Conservation (phyloP, 2,329 filamentous ascomycete genomes). For the Trichoderma aggressivum region DNA sequence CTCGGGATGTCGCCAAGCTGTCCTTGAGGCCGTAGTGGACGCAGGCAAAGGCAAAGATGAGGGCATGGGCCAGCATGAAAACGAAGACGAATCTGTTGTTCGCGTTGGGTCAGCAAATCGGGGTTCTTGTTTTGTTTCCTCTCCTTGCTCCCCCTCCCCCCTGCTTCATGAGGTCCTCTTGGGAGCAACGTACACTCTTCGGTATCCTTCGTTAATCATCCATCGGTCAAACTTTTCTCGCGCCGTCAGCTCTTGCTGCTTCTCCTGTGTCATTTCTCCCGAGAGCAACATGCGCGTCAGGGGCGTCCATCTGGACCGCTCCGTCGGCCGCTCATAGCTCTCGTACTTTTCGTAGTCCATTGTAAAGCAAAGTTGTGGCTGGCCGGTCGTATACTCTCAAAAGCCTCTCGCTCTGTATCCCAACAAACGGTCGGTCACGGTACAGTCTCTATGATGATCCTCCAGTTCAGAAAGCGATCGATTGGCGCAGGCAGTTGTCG, state of each 20-base stretch:
- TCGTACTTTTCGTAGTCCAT: conserved; percentile 32
- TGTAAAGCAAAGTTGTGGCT: conserved; percentile 1
- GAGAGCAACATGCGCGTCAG: conserved; percentile 79
- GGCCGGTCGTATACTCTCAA: too few species aligned
- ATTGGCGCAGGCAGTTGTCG: neutral
- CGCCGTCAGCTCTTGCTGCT: conserved; percentile 62
- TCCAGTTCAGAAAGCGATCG: neutral
- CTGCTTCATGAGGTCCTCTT: neutral
- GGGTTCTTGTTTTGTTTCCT: neutral
- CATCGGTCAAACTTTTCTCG: conserved; percentile 75
- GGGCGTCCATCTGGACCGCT: conserved; percentile 78
- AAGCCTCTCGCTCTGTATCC: neutral
- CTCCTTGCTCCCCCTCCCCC: too few species aligned
- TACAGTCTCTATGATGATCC: neutral
- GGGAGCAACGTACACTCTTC: conserved; percentile 62
- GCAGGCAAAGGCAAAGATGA: conserved; percentile 77
- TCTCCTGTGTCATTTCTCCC: conserved; percentile 75
- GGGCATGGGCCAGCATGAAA: conserved; percentile 68
- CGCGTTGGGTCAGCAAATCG: conserved; percentile 16
- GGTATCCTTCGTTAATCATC: conserved; percentile 88
- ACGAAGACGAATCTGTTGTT: conserved; percentile 70
- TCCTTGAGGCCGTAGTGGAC: conserved; percentile 78
- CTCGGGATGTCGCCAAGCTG: conserved; percentile 62
- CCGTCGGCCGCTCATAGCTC: conserved; percentile 45
- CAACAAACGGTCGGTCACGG: neutral